Conservation (phyloP, 768 basidiomycete genomes). For the Clavulina sp. region DNA sequence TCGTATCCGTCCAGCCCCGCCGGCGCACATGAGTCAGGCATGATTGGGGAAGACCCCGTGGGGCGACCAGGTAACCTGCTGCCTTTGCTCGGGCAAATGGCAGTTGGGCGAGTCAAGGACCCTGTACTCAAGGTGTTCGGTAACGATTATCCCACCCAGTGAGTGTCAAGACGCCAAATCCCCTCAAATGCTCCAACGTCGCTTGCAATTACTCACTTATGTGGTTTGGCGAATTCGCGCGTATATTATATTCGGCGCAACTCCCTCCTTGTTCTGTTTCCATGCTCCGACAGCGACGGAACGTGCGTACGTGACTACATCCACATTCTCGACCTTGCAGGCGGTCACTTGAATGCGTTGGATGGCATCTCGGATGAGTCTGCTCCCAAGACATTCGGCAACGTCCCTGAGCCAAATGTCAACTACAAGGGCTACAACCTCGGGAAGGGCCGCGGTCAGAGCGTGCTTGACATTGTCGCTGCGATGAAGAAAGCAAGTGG, state of each 20-base stretch:
- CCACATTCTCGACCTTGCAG: slow-evolving; percentile 86
- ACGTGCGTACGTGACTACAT: slow-evolving; percentile 96
- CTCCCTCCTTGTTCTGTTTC: not conserved
- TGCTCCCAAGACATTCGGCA: slow-evolving; percentile 34
- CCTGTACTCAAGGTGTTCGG: slow-evolving; percentile 71
- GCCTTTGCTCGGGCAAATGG: slow-evolving; percentile 88
- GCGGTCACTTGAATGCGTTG: slow-evolving; percentile 81
- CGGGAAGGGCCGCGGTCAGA: slow-evolving; percentile 81
- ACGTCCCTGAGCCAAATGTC: slow-evolving; percentile 28
- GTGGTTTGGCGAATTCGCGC: no score
- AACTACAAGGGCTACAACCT: slow-evolving; percentile 90
- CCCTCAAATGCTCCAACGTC: not conserved
- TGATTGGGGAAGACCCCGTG: slow-evolving; percentile 90
- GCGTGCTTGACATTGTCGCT: slow-evolving; percentile 82
- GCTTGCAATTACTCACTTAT: not conserved
- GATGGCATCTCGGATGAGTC: slow-evolving; percentile 46
- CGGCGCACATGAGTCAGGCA: slow-evolving; percentile 92
- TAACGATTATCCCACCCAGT: slow-evolving; percentile 92
- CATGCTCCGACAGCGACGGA: slow-evolving; percentile 46
- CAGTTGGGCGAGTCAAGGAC: slow-evolving; percentile 68
- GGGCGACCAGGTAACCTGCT: slow-evolving; percentile 91
- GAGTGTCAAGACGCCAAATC: slow-evolving; percentile 16
- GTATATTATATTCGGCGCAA: slow-evolving; percentile 1
- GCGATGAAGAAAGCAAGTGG: slow-evolving; percentile 89
- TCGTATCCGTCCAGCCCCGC: slow-evolving; percentile 46